Percentiles rank a stretch among this genome's conserved stretches.
These are phyloP conservation scores for Rostrohypoxylon terebratum DNA, from an alignment of 495 filamentous ascomycete genomes.

Conservation along the genomic window DNA sequence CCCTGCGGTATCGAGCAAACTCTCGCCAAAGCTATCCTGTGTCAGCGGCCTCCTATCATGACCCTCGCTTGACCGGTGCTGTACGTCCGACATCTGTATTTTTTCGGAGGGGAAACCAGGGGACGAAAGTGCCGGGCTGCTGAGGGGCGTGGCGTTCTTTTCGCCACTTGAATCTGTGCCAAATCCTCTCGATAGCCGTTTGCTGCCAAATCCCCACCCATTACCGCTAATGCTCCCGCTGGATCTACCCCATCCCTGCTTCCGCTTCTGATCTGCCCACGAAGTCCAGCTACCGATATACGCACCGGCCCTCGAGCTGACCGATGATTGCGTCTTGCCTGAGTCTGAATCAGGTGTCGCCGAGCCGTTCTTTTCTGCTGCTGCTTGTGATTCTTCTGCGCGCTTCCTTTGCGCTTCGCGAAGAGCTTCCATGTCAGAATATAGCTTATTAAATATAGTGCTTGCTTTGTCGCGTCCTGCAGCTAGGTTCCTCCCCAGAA, in stretches of 20 bases:
- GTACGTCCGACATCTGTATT: constrained; percentile 39
- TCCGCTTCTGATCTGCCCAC: constrained; percentile 92
- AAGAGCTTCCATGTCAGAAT: constrained; percentile 87
- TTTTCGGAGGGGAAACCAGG: constrained; percentile 43
- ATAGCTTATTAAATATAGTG: constrained; percentile 84
- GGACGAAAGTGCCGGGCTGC: constrained; percentile 44
- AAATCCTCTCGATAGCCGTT: constrained; percentile 37
- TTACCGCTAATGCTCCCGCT: constrained; percentile 44
- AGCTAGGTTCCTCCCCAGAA: constrained; percentile 80
- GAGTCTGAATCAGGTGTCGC: constrained; percentile 65
- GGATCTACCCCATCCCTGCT: constrained; percentile 66
- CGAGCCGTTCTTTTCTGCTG: constrained; percentile 44
- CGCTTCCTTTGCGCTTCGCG: constrained; percentile 82
- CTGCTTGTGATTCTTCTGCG: constrained; percentile 66
- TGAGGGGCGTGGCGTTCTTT: constrained; percentile 51
- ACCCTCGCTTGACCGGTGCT: constrained; percentile 41
- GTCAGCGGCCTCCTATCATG: constrained; percentile 46
- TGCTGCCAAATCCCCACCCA: constrained; percentile 55
- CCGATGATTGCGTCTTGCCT: constrained; percentile 73
- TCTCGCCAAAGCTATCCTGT: constrained; percentile 56
- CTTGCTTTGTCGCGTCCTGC: constrained; percentile 87
- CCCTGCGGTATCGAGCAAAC: constrained; percentile 53
- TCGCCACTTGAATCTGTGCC: constrained; percentile 48
- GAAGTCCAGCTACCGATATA: constrained; percentile 95
- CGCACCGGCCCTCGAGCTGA: constrained; percentile 79